Evolutionary conservation across 805 yeast genomes (phyloP).

Genomic region (Blastobotrys muscicola): DNA sequence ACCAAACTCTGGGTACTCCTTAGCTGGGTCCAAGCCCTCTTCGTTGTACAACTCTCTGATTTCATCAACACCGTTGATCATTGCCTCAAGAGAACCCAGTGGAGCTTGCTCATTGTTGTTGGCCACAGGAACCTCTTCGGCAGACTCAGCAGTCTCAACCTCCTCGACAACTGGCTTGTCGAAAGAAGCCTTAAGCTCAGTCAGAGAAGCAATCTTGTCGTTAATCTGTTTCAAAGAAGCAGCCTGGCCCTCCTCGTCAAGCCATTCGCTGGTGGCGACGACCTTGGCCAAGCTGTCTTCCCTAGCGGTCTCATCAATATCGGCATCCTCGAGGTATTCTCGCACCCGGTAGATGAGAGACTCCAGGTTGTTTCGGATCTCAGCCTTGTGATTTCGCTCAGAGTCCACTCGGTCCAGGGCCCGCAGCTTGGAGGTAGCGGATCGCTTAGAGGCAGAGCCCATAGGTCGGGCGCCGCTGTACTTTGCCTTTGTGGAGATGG

Average conservation of each 20-base stretch:
- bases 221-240: constrained; percentile 35
- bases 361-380: constrained; percentile 61
- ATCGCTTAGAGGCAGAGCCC: constrained; percentile 38
- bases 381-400: constrained; percentile 45
- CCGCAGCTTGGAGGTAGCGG: constrained; percentile 39
- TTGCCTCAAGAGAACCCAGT: constrained; percentile 6
- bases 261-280: constrained; percentile 55
- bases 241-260: constrained; percentile 59
- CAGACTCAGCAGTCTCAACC: constrained; percentile 2
- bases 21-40: constrained; percentile 4
- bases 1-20: background rate
- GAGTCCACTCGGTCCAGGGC: constrained; percentile 47
- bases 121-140: background rate
- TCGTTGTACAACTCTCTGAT: constrained; percentile 17
- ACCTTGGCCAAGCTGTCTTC: constrained; percentile 33
- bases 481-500: constrained; percentile 22
- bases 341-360: constrained; percentile 62
- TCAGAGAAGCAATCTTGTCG: constrained; percentile 20
- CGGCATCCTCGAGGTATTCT: constrained; percentile 42
- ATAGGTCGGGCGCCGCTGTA: constrained; percentile 39
- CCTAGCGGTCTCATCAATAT: constrained; percentile 32
- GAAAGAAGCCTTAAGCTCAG: constrained; percentile 3
- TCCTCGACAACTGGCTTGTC: background rate
- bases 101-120: background rate
- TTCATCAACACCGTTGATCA: constrained; percentile 7